Evolutionary conservation across 306 rosid species (phyloP).

Genomic region (Arachis hypogaea): DNA sequence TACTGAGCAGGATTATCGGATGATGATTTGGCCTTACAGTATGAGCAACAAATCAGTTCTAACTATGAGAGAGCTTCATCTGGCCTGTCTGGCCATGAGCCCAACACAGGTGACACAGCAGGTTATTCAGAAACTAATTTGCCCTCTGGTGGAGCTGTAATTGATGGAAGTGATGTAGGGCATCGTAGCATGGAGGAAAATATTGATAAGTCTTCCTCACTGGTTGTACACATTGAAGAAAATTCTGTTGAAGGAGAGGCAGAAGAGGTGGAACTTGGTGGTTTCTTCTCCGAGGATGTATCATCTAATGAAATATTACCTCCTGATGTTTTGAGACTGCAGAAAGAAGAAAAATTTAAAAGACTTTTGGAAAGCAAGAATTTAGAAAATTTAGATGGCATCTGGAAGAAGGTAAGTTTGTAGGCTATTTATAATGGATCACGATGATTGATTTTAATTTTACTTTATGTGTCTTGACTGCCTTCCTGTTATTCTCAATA

Average conservation of each 20-base stretch:
- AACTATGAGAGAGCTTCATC: conserved; percentile 44
- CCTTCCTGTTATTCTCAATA: conserved; percentile 29
- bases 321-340: conserved; percentile 58
- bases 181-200: conserved; percentile 40
- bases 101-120: conserved; percentile 33
- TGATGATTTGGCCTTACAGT: conserved; percentile 62
- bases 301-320: conserved; percentile 53
- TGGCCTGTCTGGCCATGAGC: conserved; percentile 43
- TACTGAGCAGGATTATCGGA: conserved; percentile 74
- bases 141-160: conserved; percentile 47
- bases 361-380: conserved; percentile 65
- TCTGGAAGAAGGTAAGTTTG: conserved; percentile 84
- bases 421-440: conserved; percentile 21
- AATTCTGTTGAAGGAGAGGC: conserved; percentile 55
- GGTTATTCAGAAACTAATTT: conserved; percentile 32
- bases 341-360: conserved; percentile 66
- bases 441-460: conserved; percentile 23
- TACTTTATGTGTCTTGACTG: neutral
- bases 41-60: conserved; percentile 61
- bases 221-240: conserved; percentile 48
- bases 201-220: conserved; percentile 42
- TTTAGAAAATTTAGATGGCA: conserved; percentile 83
- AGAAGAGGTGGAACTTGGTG: conserved; percentile 78
- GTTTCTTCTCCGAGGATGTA: conserved; percentile 71
- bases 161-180: conserved; percentile 45